Percentiles rank a stretch among this genome's conserved stretches.
Evolutionary conservation across 2,329 filamentous ascomycete species (phyloP).

Genomic region (Pezicula carpinea): DNA sequence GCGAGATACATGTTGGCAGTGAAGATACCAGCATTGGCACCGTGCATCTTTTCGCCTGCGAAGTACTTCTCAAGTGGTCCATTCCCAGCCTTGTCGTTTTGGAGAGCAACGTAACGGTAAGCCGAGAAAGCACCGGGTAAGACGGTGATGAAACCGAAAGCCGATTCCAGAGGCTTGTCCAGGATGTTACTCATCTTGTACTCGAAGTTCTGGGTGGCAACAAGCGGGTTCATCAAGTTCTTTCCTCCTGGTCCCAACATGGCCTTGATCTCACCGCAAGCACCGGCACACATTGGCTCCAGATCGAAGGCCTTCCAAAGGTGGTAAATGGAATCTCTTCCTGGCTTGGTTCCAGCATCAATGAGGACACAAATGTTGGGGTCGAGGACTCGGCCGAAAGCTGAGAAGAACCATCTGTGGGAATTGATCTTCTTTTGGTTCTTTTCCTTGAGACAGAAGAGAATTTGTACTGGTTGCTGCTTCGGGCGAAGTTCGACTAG

Average conservation of each 20-base stretch:
- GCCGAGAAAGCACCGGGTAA: constrained; percentile 97
- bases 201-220: constrained; percentile 97
- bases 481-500: constrained; percentile 81
- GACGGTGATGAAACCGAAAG: constrained; percentile 96
- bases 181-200: constrained; percentile 99
- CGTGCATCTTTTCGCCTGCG: constrained; percentile 89
- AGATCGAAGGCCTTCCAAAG: constrained; percentile 98
- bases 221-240: constrained; percentile 86
- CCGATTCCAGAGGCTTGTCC: constrained; percentile 94
- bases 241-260: constrained; percentile 84
- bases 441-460: constrained; percentile 98
- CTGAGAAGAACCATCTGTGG: constrained; percentile 98
- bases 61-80: constrained; percentile 97
- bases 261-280: constrained; percentile 98
- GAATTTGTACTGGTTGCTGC: constrained; percentile 87
- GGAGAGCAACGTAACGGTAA: constrained; percentile 88
- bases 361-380: constrained; percentile 96
- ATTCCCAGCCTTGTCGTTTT: constrained; percentile 93
- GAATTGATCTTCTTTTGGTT: constrained; percentile 99
- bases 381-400: constrained; percentile 85
- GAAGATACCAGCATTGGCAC: constrained; percentile 86
- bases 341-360: constrained; percentile 92
- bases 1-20: constrained; percentile 99
- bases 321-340: constrained; percentile 92
- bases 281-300: constrained; percentile 94